Evolutionary conservation across 2,329 filamentous ascomycete genomes (phyloP), one percentile per base, ranked within the genome.

Genomic region (Anthostomella pinea): DNA sequence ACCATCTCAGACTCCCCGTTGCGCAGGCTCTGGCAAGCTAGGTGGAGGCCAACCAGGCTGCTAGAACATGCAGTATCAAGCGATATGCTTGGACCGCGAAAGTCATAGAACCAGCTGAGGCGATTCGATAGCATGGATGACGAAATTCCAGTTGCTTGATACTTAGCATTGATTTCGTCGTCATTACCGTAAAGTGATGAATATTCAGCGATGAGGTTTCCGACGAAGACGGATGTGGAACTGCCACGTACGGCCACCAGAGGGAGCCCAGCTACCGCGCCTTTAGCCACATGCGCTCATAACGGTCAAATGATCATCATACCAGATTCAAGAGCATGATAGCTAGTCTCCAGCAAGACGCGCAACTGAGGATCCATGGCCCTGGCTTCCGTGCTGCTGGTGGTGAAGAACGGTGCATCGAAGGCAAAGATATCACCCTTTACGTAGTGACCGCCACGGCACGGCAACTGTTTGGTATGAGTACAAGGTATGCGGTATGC

Each of bases 341-440:
- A 85, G 0, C 75, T 75, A 7, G 75, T 78, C 22, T 79, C 73
- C 2, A 84, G 64, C 2, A 76, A 72, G n/a, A 83, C 59, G 44
- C 81, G 71, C 51, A 81, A 79, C 65, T 81, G 79, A 0, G 81
- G 81, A 55, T 85, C 81, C 35, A 46, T 37, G 3, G 43, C 34
- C 22, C 28, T 34, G 22, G 43, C 43, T 9, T 46, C 43, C 8
- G 18, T 34, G 23, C 22, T 21, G 14, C 30, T 38, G 9, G 43
- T 46, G 24, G 23, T 26, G 33, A 43, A 46, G 19, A 46, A 46
- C 3, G 33, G 36, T 3, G 39, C 39, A 21, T 46, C 43, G 15
- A 46, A 46, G 16, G 35, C 39, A 18, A 33, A 31, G 7, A 28
- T 8, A 14, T 35, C 32, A 4, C 10, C 28, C 14, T 28, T 25